Evolutionary conservation across 2,329 filamentous ascomycete species (phyloP).

Genomic region (Nemania bipapillata): DNA sequence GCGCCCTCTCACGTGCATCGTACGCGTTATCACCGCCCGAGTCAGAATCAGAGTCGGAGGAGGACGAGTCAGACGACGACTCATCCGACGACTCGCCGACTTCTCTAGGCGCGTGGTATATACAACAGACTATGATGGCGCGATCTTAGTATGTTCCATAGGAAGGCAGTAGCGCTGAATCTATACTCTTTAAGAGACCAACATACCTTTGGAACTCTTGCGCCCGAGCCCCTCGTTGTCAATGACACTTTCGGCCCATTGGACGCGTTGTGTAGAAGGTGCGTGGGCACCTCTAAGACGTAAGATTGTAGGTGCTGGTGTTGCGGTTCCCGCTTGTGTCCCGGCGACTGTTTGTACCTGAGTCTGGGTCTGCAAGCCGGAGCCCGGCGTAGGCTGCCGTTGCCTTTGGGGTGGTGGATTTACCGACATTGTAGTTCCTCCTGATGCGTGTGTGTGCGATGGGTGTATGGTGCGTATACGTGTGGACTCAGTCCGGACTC

Average conservation of each 20-base stretch:
- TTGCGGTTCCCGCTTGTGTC: slow-evolving; percentile 44
- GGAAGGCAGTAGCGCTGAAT: neutral
- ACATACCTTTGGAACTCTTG: slow-evolving; percentile 89
- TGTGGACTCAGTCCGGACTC: neutral
- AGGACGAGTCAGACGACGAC: slow-evolving; percentile 60
- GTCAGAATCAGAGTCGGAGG: slow-evolving; percentile 57
- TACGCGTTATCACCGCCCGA: slow-evolving; percentile 40
- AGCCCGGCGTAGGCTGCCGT: slow-evolving; percentile 15
- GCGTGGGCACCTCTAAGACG: slow-evolving; percentile 63
- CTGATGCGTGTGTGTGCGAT: neutral
- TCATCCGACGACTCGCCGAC: slow-evolving; percentile 79
- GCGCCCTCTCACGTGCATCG: slow-evolving; percentile 46
- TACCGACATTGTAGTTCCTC: slow-evolving; percentile 25
- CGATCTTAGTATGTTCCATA: slow-evolving; percentile 26
- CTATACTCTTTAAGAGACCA: neutral
- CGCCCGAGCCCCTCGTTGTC: slow-evolving; percentile 95
- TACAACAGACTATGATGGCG: slow-evolving; percentile 83
- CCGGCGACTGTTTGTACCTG: slow-evolving; percentile 23
- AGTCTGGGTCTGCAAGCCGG: slow-evolving; percentile 30
- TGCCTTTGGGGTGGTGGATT: slow-evolving; percentile 14
- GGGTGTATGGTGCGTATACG: neutral
- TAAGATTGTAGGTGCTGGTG: slow-evolving; percentile 55
- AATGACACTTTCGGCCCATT: slow-evolving; percentile 92
- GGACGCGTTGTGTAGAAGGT: slow-evolving; percentile 71
- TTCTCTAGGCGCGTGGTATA: slow-evolving; percentile 87